Base-by-base conservation (phyloP, 1,284 basidiomycete genomes). In the Trichosporon ovoides region DNA sequence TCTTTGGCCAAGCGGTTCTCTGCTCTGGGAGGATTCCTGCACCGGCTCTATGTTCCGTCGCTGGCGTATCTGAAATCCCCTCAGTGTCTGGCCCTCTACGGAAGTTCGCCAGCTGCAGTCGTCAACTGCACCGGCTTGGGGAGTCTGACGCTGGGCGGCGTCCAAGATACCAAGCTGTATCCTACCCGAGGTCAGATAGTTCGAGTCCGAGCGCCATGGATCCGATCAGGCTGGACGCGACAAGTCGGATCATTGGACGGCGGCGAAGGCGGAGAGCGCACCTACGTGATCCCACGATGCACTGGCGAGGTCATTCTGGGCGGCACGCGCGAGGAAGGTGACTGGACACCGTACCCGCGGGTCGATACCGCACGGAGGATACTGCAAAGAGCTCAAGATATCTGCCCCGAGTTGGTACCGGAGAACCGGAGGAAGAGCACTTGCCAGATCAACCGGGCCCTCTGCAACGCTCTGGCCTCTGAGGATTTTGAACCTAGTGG, bases 101-200 rank as follows among this genome's bases (percentile, higher is more conserved):
- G 13, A 2, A 16, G 19, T 22, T 28, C 64, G 5, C 79, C 81
- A 7, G 79, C 81, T 18, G 85, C 84, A 0, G 71, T 92, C 1
- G 73, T 91, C 3, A 82, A 87, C 7, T 91, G 89, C 64, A 78
- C 82, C 73, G 89, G 82, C 0, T 68, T 84, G 20, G 82, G 82
- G 11, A 80, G 82, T 3, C 71, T 80, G 12, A 74, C 74, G 2
- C 74, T 84, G 0, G 79, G 79, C 14, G 80, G 80, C 6, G 78
- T 83, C 0, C 75, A 80, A 55, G 82, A 84, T 61, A 2, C 16
- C 1, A 62, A 68, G 54, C 77, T 84, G 10, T 82, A 78, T 64
- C 83, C 83, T 3, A 80, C 81, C 7, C 75, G 83, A 19, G 83
- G 83, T 0, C 83, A 85, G 65, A 79, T 81, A 1, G 79, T 82